phyloP scores from a whole-genome alignment of 306 rosid species.

The Trifolium dubium region DNA sequence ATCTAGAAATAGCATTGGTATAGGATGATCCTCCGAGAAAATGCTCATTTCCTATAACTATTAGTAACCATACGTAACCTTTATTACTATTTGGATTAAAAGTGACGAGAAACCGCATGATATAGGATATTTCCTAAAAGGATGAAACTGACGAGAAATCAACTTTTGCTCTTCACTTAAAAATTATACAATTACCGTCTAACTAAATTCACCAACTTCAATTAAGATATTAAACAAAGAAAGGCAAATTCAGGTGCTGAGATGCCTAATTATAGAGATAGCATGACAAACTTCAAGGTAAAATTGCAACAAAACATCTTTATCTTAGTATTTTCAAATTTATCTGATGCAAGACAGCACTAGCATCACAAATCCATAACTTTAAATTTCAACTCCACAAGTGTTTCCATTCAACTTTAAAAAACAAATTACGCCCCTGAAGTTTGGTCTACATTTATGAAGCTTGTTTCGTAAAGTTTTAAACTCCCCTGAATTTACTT shows the following conservation, averaged over 20 bases:
- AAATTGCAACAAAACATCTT: conserved; percentile 11
- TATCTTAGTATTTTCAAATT: conserved; percentile 3
- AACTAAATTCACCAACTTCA: conserved; percentile 11
- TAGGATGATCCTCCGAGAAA: conserved; percentile 31
- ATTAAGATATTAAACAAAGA: conserved; percentile 13
- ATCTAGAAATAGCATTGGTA: conserved; percentile 3
- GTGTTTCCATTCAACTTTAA: too few relatives aligned
- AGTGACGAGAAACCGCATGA: too few relatives aligned
- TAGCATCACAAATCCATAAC: too few relatives aligned
- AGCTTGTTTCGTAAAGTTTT: too few relatives aligned
- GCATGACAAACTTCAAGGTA: conserved; percentile 16
- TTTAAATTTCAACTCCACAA: too few relatives aligned
- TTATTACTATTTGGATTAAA: background rate
- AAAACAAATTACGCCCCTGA: too few relatives aligned
- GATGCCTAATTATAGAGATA: conserved; percentile 2
- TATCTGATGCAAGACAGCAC: conserved; percentile 12
- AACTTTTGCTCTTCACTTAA: background rate
- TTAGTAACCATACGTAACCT: background rate
- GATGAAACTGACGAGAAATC: background rate
- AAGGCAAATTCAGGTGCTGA: conserved; percentile 19
- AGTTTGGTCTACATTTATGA: too few relatives aligned
- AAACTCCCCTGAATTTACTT: too few relatives aligned
- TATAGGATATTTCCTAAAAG: conserved; percentile 16
- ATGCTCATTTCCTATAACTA: background rate
- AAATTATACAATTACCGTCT: conserved; percentile 17